Base-by-base conservation (phyloP, 306 rosid genomes). In the Begonia fuchsioides region DNA sequence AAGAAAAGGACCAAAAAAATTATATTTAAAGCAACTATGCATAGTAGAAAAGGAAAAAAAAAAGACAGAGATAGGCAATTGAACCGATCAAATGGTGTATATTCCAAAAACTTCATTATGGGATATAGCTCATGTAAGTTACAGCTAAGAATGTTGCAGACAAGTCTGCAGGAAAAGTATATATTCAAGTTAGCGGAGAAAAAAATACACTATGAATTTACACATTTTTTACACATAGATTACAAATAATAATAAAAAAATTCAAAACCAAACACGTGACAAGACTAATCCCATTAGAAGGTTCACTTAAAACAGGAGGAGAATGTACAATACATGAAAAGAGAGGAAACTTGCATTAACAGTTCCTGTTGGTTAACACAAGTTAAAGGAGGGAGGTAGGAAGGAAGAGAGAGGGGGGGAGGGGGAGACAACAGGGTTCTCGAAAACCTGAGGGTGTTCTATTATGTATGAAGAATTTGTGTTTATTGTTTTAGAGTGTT, bases 51-150 rank as follows among this genome's bases (percentile, higher is more conserved):
- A 44, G 15, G 47, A 17, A 47, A 17, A n/a, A 12, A 32, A 26
- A 53, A 52, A n/a, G 45, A 52, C 45, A 12, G 13, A 52, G 10
- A 41, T 39, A n/a, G 11, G 39, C 65, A 10, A 55, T 32, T 46
- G 16, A n/a, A 90, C 97, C 95, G 76, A 12, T 90, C 97, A 40
- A 90, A 54, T 20, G 93, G 79, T 44, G 97, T 71, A 64, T 77
- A 81, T 38, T 84, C 97, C 15, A 88, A 61, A 60, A 78, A 88
- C 82, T 88, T 88, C 97, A 88, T 88, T 54, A 62, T 56, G 55
- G 38, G 40, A 38, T 35, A 47, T 12, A 26, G 51, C 35, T 47
- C 15, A 18, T 38, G 43, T 38, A 13, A 60, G 58, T 16, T 45
- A 43, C 19, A 50, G 63, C 32, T 39, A 32, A 55, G 44, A n/a